Evolutionary conservation across 345 rosid genomes (phyloP).

Genomic region (Salix suchowensis): DNA sequence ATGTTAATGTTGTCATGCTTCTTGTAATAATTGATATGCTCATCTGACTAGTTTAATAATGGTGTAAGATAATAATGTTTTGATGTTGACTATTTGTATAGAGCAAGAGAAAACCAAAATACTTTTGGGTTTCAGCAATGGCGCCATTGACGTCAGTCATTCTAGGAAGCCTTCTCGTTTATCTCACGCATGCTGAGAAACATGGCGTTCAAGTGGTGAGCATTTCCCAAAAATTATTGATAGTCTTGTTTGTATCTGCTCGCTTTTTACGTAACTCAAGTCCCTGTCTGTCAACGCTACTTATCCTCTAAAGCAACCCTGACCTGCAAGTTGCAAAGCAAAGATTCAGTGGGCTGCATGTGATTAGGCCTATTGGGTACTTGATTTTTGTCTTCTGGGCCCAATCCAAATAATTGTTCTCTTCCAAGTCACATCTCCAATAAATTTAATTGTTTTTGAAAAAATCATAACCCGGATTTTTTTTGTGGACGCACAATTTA

Average conservation of each 20-base stretch:
- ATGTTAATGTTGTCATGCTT: background rate
- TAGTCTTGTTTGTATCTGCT: background rate
- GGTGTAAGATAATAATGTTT: background rate
- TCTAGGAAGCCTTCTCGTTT: conserved; percentile 80
- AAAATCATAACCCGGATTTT: no score
- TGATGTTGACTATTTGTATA: conserved; percentile 16
- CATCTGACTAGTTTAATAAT: background rate
- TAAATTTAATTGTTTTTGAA: background rate
- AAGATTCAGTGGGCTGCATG: background rate
- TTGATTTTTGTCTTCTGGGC: background rate
- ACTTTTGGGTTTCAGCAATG: conserved; percentile 89
- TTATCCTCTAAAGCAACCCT: background rate
- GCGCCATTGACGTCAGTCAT: conserved; percentile 85
- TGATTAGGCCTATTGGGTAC: background rate
- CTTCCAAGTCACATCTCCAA: background rate
- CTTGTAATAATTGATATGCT: background rate
- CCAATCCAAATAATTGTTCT: background rate
- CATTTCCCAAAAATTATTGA: background rate
- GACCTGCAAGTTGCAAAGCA: background rate
- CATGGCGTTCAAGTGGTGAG: conserved; percentile 95
- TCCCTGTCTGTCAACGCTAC: background rate
- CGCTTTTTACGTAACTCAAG: background rate
- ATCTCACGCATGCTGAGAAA: conserved; percentile 80
- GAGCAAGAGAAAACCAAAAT: conserved; percentile 69
- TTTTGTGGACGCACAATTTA: no score